These are phyloP conservation scores for Quercus engelmannii DNA, from an alignment of 306 rosid genomes.

Conservation along the genomic window DNA sequence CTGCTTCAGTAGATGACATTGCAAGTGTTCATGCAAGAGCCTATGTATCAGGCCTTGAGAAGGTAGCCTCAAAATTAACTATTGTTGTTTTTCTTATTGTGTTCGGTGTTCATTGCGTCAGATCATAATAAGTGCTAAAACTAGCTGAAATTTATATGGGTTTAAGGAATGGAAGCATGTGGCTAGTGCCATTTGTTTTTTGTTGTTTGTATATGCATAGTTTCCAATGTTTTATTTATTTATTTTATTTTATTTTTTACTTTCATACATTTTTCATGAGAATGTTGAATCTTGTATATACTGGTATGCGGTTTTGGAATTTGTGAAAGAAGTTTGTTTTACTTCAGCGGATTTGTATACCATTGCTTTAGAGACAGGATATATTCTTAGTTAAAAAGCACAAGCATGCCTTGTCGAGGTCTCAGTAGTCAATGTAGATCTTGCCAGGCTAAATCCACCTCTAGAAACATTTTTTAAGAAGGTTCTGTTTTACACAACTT, in stretches of 20 bases:
- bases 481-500: no score
- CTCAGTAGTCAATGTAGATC: no score
- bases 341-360: no score
- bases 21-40: slow-evolving; percentile 79
- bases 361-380: no score
- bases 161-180: background rate
- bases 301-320: background rate
- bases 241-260: no score
- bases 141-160: background rate
- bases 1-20: slow-evolving; percentile 77
- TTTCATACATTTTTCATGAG: background rate
- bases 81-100: background rate
- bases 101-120: slow-evolving; percentile 1
- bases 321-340: background rate
- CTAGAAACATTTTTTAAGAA: no score
- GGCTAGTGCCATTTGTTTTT: background rate
- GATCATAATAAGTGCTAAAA: background rate
- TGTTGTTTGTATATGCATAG: background rate
- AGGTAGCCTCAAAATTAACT: slow-evolving; percentile 42
- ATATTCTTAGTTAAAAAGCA: no score
- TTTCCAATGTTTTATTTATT: background rate
- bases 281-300: background rate
- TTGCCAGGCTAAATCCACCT: no score
- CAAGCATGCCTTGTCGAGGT: no score
- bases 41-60: slow-evolving; percentile 81